These are phyloP conservation scores for Lichtheimia hyalospora DNA, from an alignment of 371 early-diverging fungal genomes.

Conservation along the genomic window DNA sequence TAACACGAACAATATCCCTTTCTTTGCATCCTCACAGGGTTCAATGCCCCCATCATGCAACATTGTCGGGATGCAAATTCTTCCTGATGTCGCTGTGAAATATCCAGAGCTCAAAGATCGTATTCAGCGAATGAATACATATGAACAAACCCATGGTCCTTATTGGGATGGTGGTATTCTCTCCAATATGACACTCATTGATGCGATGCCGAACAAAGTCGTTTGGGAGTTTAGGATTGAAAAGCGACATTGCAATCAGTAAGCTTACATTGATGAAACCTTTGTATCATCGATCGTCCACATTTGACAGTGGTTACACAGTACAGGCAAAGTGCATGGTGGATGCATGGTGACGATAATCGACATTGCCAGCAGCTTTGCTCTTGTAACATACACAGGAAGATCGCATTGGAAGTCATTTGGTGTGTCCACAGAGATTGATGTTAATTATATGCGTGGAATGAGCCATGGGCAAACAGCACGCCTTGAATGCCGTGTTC, in stretches of 20 bases:
- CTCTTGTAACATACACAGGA: conserved; percentile 24
- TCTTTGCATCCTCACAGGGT: too few species aligned
- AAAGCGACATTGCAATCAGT: conserved; percentile 30
- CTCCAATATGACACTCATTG: conserved; percentile 11
- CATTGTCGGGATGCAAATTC: too few species aligned
- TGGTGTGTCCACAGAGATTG: conserved; percentile 42
- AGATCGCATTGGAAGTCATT: conserved; percentile 21
- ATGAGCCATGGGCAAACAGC: conserved; percentile 24
- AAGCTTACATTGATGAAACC: neutral
- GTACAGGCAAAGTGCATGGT: conserved; percentile 36
- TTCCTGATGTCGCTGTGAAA: too few species aligned
- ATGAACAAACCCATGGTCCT: too few species aligned
- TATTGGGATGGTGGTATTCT: too few species aligned
- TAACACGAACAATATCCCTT: too few species aligned
- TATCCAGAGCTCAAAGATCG: too few species aligned
- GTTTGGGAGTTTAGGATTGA: conserved; percentile 36
- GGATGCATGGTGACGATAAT: conserved; percentile 46
- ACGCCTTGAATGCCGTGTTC: conserved; percentile 37
- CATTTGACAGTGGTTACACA: too few species aligned
- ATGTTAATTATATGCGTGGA: conserved; percentile 32
- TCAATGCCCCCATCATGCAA: too few species aligned
- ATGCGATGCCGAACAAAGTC: conserved; percentile 24
- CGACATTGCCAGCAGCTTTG: conserved; percentile 44
- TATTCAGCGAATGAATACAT: too few species aligned
- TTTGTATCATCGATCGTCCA: too few species aligned